These are phyloP conservation scores for Conticribra guillardii DNA, from an alignment of 108 stramenopile genomes.

Conservation along the genomic window DNA sequence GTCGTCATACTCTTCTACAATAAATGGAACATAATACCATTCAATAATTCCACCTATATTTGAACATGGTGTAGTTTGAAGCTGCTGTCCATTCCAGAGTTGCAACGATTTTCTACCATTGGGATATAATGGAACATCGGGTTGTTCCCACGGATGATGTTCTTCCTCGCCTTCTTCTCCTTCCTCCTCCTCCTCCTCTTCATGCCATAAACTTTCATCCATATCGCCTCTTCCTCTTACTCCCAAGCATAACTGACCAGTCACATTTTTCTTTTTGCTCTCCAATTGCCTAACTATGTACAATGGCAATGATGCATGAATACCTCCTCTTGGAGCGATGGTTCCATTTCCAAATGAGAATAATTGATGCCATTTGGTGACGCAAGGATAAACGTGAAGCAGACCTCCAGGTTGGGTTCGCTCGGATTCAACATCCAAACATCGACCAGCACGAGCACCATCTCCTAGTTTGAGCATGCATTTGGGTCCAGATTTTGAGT, in stretches of 20 bases:
- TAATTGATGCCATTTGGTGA: conserved; percentile 84
- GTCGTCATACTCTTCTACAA: conserved; percentile 55
- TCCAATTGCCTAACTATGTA: conserved; percentile 52
- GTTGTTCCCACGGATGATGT: conserved; percentile 40
- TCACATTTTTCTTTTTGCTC: conserved; percentile 53
- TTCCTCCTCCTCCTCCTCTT: conserved; percentile 35
- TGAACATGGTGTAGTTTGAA: conserved; percentile 75
- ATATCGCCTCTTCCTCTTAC: conserved; percentile 67
- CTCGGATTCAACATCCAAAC: conserved; percentile 76
- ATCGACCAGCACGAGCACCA: conserved; percentile 75
- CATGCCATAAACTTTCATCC: conserved; percentile 72
- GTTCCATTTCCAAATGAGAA: conserved; percentile 85
- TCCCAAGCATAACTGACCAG: conserved; percentile 70
- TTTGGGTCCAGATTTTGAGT: conserved; percentile 73
- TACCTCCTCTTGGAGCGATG: conserved; percentile 58
- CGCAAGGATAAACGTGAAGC: conserved; percentile 79
- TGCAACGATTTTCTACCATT: conserved; percentile 49
- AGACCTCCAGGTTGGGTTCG: conserved; percentile 69
- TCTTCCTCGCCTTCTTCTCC: conserved; percentile 39
- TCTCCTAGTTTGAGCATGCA: conserved; percentile 80
- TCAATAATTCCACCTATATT: conserved; percentile 79
- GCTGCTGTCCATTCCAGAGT: conserved; percentile 68
- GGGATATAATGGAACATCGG: conserved; percentile 41
- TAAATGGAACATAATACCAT: conserved; percentile 82
- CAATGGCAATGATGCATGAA: conserved; percentile 71